Evolutionary conservation across 2,329 filamentous ascomycete species (phyloP).

Genomic region (Tolypocladium nubicola): DNA sequence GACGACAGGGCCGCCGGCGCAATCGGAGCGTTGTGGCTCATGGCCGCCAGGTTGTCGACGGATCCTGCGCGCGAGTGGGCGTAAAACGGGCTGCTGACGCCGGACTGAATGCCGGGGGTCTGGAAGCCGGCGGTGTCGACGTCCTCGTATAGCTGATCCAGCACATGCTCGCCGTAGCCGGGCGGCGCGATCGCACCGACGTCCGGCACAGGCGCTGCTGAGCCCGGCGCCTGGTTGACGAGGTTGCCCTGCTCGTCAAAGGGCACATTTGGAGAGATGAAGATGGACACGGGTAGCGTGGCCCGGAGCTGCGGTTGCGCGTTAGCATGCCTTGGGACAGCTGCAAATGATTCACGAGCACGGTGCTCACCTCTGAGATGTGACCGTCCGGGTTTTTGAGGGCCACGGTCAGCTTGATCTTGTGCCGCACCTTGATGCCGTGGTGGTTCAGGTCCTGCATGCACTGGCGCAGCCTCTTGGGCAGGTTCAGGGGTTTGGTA

Average conservation of each 20-base stretch:
- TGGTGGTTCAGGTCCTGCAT: slow-evolving; percentile 82
- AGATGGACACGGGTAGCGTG: slow-evolving; percentile 81
- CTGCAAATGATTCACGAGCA: not conserved
- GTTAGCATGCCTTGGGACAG: not conserved
- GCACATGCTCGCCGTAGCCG: slow-evolving; percentile 78
- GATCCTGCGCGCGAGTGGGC: slow-evolving; percentile 65
- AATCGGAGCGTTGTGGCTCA: slow-evolving; percentile 19
- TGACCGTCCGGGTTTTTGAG: slow-evolving; percentile 93
- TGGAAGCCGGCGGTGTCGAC: slow-evolving; percentile 74
- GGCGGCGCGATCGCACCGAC: slow-evolving; percentile 69
- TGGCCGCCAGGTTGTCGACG: slow-evolving; percentile 62
- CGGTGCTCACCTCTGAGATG: slow-evolving; percentile 62
- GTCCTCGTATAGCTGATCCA: slow-evolving; percentile 85
- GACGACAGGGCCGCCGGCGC: slow-evolving; percentile 47
- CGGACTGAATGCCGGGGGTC: slow-evolving; percentile 58
- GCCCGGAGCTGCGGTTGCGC: slow-evolving; percentile 55
- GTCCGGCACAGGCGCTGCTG: slow-evolving; percentile 35
- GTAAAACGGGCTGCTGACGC: slow-evolving; percentile 73
- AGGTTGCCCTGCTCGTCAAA: slow-evolving; percentile 82
- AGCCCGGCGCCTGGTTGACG: slow-evolving; percentile 46
- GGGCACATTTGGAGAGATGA: slow-evolving; percentile 88
- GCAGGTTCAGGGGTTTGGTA: slow-evolving; percentile 56
- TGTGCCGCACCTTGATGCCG: slow-evolving; percentile 86
- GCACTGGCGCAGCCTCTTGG: slow-evolving; percentile 72
- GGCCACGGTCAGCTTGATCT: slow-evolving; percentile 82